Conservation (phyloP, 306 rosid species). For the Ormosia semicastrata region DNA sequence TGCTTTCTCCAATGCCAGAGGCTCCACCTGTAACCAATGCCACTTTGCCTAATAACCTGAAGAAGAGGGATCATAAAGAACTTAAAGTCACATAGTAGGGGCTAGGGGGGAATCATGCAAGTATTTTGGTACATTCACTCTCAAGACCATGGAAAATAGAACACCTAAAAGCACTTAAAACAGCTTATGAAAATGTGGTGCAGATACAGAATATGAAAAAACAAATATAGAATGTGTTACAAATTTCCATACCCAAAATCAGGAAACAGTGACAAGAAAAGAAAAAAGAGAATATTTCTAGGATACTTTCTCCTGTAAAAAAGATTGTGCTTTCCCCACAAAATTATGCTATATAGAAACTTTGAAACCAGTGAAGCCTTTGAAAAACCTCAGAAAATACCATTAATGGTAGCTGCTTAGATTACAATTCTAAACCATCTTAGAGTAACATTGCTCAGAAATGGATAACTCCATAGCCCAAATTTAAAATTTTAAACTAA, state of each 20-base stretch:
- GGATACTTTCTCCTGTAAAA: not conserved
- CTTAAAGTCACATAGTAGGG: not conserved
- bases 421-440: not conserved
- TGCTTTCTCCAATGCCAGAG: conserved; percentile 84
- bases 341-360: not conserved
- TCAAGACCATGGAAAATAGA: not conserved
- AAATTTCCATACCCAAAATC: not conserved
- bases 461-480: not conserved
- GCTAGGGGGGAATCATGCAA: not conserved
- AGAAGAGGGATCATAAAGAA: not conserved
- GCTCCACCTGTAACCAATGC: conserved; percentile 94
- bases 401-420: not conserved
- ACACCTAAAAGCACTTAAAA: not conserved
- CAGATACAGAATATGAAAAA: not conserved
- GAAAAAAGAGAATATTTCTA: not conserved
- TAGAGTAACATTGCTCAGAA: not conserved
- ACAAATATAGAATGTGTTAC: not conserved
- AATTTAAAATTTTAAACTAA: not conserved
- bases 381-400: not conserved
- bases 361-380: not conserved
- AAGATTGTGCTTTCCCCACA: not conserved
- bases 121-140: not conserved
- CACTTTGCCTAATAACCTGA: conserved; percentile 78
- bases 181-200: not conserved
- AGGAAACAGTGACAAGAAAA: not conserved